Evolutionary conservation across 2,329 filamentous ascomycete species (phyloP), one percentile per base, ranked within the genome.

Genomic region (Beauveria sp.): DNA sequence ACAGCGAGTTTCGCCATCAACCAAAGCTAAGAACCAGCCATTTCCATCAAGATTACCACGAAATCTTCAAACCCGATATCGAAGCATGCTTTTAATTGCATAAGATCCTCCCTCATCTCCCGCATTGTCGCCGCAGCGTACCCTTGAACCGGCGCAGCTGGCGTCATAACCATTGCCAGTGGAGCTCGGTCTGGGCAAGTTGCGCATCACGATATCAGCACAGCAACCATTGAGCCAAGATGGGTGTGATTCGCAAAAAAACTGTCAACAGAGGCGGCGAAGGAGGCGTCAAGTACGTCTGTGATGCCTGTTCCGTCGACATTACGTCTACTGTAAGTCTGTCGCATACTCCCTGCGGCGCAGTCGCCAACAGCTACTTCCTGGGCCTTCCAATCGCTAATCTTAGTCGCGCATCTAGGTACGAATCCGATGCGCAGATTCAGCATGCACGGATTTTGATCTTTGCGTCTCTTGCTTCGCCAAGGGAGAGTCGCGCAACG

Each of bases 231-330:
- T 31, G 18, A 43, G 28, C 43, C 69, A 66, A 68, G 55, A 97
- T 97, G 93, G 93, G 92, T 69, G 89, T 96, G 71, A 96, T 97
- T 74, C 89, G 93, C 73, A 97, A 97, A 82, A 97, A 97, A 80
- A 95, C 91, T 64, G 90, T 89, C 67, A 87, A 88, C 61, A 83
- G 90, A 71, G 91, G 90, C 65, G 91, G 89, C 57, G 91, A 97
- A 73, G 92, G 90, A 53, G 90, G 90, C 65, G 90, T 92, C 38
- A 97, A 98, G 74, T 99, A 96, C 74, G 91, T 98, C 67, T 99
- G 95, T 79, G 96, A 99, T 75, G 88, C 96, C 63, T 99, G 95
- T 75, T 96, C 91, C 50, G 91, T 91, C 62, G 95, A 99, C 74
- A 96, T 99, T 68, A 99, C 95, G 52, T 95, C 93, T 5, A 99